A percentile compares a stretch with the other conserved stretches of the same genome.
Conservation (phyloP, 2,329 filamentous ascomycete species). For the Pochonia chlamydosporia region DNA sequence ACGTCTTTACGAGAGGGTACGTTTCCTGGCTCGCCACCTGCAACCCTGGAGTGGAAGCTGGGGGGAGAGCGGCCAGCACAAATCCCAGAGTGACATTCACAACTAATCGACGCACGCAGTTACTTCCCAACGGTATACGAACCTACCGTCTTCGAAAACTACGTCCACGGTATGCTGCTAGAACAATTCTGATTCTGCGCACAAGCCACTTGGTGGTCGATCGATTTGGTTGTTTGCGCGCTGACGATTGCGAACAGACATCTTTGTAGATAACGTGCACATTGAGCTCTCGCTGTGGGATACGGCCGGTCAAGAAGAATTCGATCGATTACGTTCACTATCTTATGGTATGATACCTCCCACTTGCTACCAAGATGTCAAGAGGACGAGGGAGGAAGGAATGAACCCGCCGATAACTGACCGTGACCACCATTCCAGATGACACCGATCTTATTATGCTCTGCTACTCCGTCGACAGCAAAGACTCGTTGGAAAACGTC, state of each 20-base stretch:
- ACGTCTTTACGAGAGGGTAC: constrained; percentile 97
- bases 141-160: constrained; percentile 98
- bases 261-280: constrained; percentile 95
- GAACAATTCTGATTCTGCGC: neutral
- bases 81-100: neutral
- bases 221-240: neutral
- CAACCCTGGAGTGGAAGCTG: too few relatives aligned
- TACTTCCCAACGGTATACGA: constrained; percentile 99
- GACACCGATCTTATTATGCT: constrained; percentile 99
- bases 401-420: neutral
- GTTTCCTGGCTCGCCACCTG: constrained; percentile 21
- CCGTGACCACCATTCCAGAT: constrained; percentile 31
- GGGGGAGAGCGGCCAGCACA: neutral
- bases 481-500: constrained; percentile 95
- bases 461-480: constrained; percentile 95
- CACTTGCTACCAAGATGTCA: neutral
- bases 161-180: constrained; percentile 76
- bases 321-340: constrained; percentile 88
- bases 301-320: constrained; percentile 97
- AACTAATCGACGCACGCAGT: constrained; percentile 35
- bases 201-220: constrained; percentile 1
- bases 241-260: constrained; percentile 52
- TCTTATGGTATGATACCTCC: constrained; percentile 67
- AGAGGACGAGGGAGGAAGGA: too few relatives aligned
- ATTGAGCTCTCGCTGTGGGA: constrained; percentile 98